These are phyloP conservation scores for Scedosporium apiospermum DNA, from an alignment of 2,329 filamentous ascomycete species.

Conservation along the genomic window DNA sequence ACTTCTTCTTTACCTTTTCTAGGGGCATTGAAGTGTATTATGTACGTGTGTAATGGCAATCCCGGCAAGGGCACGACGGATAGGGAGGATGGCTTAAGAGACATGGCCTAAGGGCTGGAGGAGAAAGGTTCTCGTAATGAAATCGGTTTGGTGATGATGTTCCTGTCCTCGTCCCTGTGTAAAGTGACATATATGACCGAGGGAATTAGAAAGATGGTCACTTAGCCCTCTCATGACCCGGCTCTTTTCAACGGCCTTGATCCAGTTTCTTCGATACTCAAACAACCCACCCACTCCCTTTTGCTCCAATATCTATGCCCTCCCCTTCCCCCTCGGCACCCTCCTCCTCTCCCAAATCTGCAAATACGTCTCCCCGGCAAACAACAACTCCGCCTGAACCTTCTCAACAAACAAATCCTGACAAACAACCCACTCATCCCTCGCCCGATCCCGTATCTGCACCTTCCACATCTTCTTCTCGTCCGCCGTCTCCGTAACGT, in stretches of 20 bases:
- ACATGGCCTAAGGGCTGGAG: not conserved
- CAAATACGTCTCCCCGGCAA: constrained; percentile 87
- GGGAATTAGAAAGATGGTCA: no score
- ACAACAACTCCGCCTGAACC: constrained; percentile 79
- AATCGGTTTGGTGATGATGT: no score
- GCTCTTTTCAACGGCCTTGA: not conserved
- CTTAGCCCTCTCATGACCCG: not conserved
- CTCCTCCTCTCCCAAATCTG: constrained; percentile 91
- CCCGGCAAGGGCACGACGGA: not conserved
- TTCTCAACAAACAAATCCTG: constrained; percentile 92
- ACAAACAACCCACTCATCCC: constrained; percentile 82
- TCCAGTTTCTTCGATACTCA: not conserved
- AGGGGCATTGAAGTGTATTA: not conserved
- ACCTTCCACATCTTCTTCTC: constrained; percentile 88
- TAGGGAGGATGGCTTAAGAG: not conserved
- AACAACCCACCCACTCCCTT: not conserved
- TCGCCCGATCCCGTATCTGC: constrained; percentile 72
- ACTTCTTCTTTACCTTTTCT: not conserved
- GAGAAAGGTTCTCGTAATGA: no score
- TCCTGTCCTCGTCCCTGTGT: no score
- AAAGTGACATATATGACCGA: no score
- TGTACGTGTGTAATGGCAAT: not conserved
- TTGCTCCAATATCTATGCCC: constrained; percentile 18
- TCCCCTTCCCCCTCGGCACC: constrained; percentile 26
- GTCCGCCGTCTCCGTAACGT: constrained; percentile 83